Evolutionary conservation across 2,329 filamentous ascomycete species (phyloP), one percentile per base, ranked within the genome.

Genomic region (Scedosporium aurantiacum): DNA sequence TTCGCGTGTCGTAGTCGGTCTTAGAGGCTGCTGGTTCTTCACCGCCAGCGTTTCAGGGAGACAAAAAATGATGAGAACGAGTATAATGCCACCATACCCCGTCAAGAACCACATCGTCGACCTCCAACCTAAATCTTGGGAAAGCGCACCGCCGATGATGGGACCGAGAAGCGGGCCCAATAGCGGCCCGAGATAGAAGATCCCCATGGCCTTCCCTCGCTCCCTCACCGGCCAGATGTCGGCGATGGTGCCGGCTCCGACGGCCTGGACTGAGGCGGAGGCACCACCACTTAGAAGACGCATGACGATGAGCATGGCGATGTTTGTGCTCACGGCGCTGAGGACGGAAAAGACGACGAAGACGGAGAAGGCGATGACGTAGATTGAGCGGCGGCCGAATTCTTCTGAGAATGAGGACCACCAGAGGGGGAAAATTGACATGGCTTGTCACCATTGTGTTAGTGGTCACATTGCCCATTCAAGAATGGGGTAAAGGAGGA

Each of bases 391-490:
- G 47, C 90, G 83, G 12, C 90, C 90, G 1, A 84, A 73, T 1
- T 78, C 78, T 67, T 94, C 90, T 7, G 87, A 90, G 68, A 94
- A 91, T 1, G 86, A 87, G 1, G 87, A 90, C 89, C 89, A 94
- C 90, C 90, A 94, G 0, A 95, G 78, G 0, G 90, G 90, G 66
- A 91, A 93, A 54, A 94, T 90, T 61, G 85, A 83, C 89, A 94
- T 90, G 66, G 82, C 78, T 63, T 27, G 3, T 21, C 6, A 14
- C 14, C 6, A 21, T 6, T 14, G 16, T 37, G 47, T 57, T 55
- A 58, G 47, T 47, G 21, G 41, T 43, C 18, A 32, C 21, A 16
- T 37, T 16, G 28, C 4, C n/a, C 12, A 52, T 25, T 41, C 16
- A 4, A 3, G 27, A 12, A 10, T 6, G 2, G 10, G 47, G 25